These are phyloP conservation scores for Capronia coronata DNA, from an alignment of 2,329 filamentous ascomycete species.

Conservation along the genomic window DNA sequence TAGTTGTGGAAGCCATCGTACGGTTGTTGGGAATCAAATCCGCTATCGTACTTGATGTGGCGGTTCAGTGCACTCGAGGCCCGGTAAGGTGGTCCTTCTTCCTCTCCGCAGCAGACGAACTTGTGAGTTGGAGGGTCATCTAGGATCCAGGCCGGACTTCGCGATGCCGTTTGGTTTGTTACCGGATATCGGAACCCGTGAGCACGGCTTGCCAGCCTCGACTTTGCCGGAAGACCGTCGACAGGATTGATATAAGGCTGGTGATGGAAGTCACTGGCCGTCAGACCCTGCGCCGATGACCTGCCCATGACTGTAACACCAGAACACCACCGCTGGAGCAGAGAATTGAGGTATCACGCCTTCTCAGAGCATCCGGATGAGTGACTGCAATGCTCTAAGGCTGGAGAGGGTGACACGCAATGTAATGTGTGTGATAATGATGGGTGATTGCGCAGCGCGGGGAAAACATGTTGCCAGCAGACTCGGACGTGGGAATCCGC, in stretches of 20 bases:
- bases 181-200: constrained; percentile 14
- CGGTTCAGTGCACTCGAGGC: constrained; percentile 12
- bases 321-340: background rate
- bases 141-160: constrained; percentile 13
- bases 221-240: constrained; percentile 21
- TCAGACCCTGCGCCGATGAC: constrained; percentile 21
- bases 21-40: constrained; percentile 1
- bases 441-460: too few species aligned
- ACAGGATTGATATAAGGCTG: constrained; percentile 23
- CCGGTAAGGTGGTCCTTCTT: constrained; percentile 7
- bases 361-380: background rate
- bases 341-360: background rate
- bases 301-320: constrained; percentile 10
- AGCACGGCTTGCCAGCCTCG: constrained; percentile 13
- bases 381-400: too few species aligned
- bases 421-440: background rate
- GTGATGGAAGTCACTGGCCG: constrained; percentile 24
- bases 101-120: constrained; percentile 18
- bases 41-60: constrained; percentile 9
- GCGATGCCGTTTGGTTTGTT: constrained; percentile 9
- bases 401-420: background rate
- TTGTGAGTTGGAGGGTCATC: constrained; percentile 13
- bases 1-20: background rate
- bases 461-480: too few species aligned
- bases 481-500: background rate